These are phyloP conservation scores for sweet orange (Citrus sinensis) DNA, from an alignment of 345 rosid genomes.

Conservation along the genomic window DNA sequence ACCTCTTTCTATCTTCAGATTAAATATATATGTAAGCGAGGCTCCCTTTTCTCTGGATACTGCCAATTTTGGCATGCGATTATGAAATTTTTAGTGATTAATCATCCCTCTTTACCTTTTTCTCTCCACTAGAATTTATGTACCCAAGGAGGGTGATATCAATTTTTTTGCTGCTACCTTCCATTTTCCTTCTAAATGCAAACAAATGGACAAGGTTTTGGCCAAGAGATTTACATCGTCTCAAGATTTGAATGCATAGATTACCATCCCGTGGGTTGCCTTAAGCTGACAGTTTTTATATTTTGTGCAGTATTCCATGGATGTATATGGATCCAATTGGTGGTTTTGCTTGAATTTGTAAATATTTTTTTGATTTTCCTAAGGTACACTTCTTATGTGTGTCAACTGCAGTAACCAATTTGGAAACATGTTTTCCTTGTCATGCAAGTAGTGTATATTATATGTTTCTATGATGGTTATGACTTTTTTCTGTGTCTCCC, in stretches of 20 bases:
- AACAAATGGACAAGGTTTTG: neutral
- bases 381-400: neutral
- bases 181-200: neutral
- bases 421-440: slow-evolving; percentile 2
- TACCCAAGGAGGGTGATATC: neutral
- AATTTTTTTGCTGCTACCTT: neutral
- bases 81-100: neutral
- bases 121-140: neutral
- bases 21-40: neutral
- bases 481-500: neutral
- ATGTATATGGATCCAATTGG: neutral
- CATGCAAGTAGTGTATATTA: neutral
- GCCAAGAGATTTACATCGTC: neutral
- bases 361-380: neutral
- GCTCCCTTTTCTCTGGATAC: neutral
- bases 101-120: neutral
- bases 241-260: neutral
- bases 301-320: neutral
- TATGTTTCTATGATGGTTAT: neutral
- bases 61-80: neutral
- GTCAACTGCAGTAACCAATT: neutral
- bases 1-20: neutral
- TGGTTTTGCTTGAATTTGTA: neutral
- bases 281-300: neutral
- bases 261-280: neutral